These are phyloP conservation scores for Quercus ilex DNA, from an alignment of 306 rosid genomes.

Conservation along the genomic window DNA sequence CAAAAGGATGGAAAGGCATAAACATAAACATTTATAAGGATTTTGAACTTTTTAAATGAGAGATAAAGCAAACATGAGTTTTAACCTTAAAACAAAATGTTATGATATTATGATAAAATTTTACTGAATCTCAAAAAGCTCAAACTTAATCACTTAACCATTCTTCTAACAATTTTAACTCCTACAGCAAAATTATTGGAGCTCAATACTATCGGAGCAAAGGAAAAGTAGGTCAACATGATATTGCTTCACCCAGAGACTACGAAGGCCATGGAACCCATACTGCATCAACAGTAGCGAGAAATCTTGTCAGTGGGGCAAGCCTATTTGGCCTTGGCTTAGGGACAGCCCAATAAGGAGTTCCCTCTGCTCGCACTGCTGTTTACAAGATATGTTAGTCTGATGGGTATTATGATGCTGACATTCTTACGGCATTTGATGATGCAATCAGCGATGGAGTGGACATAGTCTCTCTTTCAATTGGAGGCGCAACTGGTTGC, in stretches of 20 bases:
- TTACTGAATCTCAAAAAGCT: too few species aligned
- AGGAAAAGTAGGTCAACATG: neutral
- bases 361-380: constrained; percentile 44
- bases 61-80: too few species aligned
- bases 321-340: constrained; percentile 35
- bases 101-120: too few species aligned
- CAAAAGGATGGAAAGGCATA: neutral
- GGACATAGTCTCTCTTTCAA: constrained; percentile 37
- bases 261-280: constrained; percentile 49
- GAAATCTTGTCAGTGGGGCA: constrained; percentile 21
- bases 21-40: too few species aligned
- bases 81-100: too few species aligned
- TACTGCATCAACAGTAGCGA: constrained; percentile 35
- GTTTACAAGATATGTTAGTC: constrained; percentile 48
- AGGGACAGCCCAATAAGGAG: constrained; percentile 51
- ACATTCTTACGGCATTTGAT: constrained; percentile 51
- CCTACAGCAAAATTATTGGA: constrained; percentile 44
- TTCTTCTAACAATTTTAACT: too few species aligned
- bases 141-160: neutral
- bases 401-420: constrained; percentile 26
- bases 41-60: too few species aligned
- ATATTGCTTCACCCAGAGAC: constrained; percentile 37
- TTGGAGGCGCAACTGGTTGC: neutral
- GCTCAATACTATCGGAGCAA: constrained; percentile 27
- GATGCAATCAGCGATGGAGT: constrained; percentile 58